Conservation (phyloP, 306 rosid genomes). For the Corylus avellana region DNA sequence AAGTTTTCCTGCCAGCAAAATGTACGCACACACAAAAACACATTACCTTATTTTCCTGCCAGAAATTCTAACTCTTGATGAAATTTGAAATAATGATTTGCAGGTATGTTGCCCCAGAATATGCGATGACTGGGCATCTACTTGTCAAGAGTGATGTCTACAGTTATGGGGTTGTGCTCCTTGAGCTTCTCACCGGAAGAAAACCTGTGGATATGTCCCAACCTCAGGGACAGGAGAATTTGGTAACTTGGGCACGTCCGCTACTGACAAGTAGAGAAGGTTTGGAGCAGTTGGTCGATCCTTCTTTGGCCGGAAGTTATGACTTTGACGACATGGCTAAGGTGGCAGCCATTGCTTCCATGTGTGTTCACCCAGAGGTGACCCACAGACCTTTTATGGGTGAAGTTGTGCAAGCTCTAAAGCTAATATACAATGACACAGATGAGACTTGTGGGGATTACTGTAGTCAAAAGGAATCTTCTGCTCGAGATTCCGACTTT, state of each 20-base stretch:
- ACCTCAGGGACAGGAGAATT: constrained; percentile 80
- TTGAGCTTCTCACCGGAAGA: constrained; percentile 91
- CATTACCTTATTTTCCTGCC: constrained; percentile 6
- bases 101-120: constrained; percentile 98
- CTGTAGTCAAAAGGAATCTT: constrained; percentile 68
- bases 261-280: constrained; percentile 75
- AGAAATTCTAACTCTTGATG: constrained; percentile 25
- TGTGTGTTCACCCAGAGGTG: constrained; percentile 91
- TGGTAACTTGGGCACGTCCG: constrained; percentile 90
- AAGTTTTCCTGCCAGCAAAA: background rate
- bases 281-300: constrained; percentile 82
- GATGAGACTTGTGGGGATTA: constrained; percentile 79
- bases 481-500: constrained; percentile 67
- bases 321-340: constrained; percentile 89
- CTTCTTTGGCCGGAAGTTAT: constrained; percentile 71
- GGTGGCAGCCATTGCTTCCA: constrained; percentile 91
- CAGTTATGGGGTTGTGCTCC: constrained; percentile 94
- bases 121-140: constrained; percentile 97
- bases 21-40: background rate
- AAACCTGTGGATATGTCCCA: constrained; percentile 94
- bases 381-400: constrained; percentile 93
- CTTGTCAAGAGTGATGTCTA: constrained; percentile 98
- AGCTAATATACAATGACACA: constrained; percentile 75
- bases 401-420: constrained; percentile 97
- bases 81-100: constrained; percentile 21